These are phyloP conservation scores for Croton laevigatus DNA, from an alignment of 441 rosid species.

Conservation along the genomic window DNA sequence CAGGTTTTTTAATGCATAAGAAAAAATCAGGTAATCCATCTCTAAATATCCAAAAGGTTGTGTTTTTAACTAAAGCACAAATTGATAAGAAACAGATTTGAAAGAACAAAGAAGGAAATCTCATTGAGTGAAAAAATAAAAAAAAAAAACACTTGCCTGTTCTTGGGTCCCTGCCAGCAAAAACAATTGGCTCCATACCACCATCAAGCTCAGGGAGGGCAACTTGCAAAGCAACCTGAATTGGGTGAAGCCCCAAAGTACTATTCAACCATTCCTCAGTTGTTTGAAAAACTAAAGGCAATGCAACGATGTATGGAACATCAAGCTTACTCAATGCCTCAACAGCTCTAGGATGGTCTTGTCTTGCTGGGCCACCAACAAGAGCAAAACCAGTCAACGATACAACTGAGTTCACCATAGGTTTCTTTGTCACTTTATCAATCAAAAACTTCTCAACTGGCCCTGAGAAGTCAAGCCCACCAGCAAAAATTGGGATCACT, in stretches of 20 bases:
- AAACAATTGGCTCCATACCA: conserved; percentile 98
- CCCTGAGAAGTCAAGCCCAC: conserved; percentile 94
- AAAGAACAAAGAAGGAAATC: background rate
- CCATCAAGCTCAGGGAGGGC: conserved; percentile 99
- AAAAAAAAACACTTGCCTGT: conserved; percentile 52
- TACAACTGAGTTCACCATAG: conserved; percentile 71
- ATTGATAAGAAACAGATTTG: background rate
- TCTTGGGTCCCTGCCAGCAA: conserved; percentile 97
- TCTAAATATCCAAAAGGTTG: background rate
- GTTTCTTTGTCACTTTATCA: conserved; percentile 59
- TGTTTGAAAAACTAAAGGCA: conserved; percentile 97
- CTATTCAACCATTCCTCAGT: conserved; percentile 98
- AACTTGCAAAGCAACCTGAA: conserved; percentile 98
- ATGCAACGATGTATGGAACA: conserved; percentile 90
- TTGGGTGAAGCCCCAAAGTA: conserved; percentile 92
- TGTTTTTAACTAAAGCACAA: background rate
- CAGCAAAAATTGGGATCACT: conserved; percentile 90
- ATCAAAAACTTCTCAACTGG: conserved; percentile 83
- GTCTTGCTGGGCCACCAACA: conserved; percentile 99
- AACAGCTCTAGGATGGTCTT: conserved; percentile 95
- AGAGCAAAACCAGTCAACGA: conserved; percentile 97
- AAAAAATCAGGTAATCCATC: conserved; percentile 1
- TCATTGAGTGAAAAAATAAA: background rate
- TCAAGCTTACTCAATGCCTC: conserved; percentile 90
- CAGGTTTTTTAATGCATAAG: background rate